A percentile compares a stretch with the other conserved stretches of the same genome.
Evolutionary conservation across 371 early-diverging fungal genomes (phyloP).

Genomic region (Umbelopsis sp.): DNA sequence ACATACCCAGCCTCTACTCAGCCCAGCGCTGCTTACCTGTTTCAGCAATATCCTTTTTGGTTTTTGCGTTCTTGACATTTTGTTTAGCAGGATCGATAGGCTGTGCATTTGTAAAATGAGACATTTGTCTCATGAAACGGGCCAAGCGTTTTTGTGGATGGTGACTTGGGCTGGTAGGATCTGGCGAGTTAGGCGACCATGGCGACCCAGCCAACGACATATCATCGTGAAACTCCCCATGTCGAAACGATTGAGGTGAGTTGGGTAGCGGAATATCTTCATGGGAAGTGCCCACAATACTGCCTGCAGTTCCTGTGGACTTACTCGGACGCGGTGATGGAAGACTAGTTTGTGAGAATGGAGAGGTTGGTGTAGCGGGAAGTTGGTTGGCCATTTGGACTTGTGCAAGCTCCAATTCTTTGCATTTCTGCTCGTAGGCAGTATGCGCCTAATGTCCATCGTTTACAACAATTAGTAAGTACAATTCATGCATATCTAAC

Average conservation of each 20-base stretch:
- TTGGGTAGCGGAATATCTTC: conserved; percentile 4
- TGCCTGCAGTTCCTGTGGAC: conserved; percentile 18
- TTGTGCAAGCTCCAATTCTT: conserved; percentile 34
- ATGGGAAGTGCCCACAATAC: conserved; percentile 7
- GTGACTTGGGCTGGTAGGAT: conserved; percentile 1
- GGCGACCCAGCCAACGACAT: background rate
- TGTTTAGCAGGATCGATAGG: conserved; percentile 10
- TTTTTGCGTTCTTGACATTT: conserved; percentile 27
- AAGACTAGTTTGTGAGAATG: conserved; percentile 27
- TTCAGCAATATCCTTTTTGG: conserved; percentile 41
- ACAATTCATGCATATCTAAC: background rate
- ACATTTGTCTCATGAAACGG: conserved; percentile 17
- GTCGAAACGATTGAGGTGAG: background rate
- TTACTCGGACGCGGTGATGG: conserved; percentile 18
- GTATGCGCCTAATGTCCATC: conserved; percentile 21
- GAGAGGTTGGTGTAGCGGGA: conserved; percentile 27
- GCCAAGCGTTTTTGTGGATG: conserved; percentile 18
- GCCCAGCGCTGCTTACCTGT: conserved; percentile 27
- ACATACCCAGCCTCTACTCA: too few relatives aligned
- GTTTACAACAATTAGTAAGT: background rate
- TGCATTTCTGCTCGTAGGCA: conserved; percentile 36
- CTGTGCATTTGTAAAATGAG: conserved; percentile 8
- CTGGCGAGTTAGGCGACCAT: background rate
- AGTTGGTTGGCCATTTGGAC: background rate
- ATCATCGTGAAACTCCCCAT: background rate